Evolutionary conservation across 495 filamentous ascomycete species (phyloP).

Genomic region (Penicillium atrosanguineum): DNA sequence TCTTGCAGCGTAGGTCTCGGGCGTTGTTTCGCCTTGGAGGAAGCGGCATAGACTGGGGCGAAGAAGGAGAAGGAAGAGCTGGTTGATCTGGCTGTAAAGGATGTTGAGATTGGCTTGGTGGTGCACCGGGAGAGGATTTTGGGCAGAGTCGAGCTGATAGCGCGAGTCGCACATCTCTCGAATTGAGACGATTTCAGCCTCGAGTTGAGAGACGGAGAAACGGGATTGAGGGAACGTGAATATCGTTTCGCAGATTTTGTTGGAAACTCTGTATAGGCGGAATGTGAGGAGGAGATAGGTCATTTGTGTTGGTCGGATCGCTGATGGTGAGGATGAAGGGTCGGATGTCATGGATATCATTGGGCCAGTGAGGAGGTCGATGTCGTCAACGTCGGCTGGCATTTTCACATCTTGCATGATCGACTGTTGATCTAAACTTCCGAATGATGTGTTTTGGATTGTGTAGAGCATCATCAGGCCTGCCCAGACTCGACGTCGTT

Average conservation of each 20-base stretch:
- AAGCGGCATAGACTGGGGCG: constrained; percentile 42
- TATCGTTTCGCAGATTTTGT: constrained; percentile 40
- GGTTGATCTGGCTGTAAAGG: constrained; percentile 47
- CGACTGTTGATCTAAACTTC: constrained; percentile 25
- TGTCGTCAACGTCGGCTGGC: constrained; percentile 44
- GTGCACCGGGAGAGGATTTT: constrained; percentile 30
- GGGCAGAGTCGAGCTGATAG: constrained; percentile 31
- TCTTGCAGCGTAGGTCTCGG: constrained; percentile 36
- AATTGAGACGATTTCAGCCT: constrained; percentile 37
- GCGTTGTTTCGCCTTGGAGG: constrained; percentile 40
- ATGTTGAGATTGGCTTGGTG: constrained; percentile 47
- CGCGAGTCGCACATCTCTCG: constrained; percentile 39
- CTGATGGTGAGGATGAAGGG: constrained; percentile 17
- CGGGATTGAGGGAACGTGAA: constrained; percentile 35
- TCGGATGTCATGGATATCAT: constrained; percentile 10
- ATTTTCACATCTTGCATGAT: constrained; percentile 36
- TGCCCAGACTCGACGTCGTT: constrained; percentile 46
- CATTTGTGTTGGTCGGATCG: constrained; percentile 44
- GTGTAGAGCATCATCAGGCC: constrained; percentile 45
- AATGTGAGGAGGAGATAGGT: constrained; percentile 46
- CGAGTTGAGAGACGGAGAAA: constrained; percentile 28
- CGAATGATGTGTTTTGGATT: constrained; percentile 40
- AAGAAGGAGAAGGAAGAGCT: constrained; percentile 45
- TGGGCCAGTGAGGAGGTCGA: constrained; percentile 37
- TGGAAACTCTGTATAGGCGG: constrained; percentile 40